Evolutionary conservation across 2,329 filamentous ascomycete species (phyloP).

Genomic region (Pseudogymnoascus pannorum): DNA sequence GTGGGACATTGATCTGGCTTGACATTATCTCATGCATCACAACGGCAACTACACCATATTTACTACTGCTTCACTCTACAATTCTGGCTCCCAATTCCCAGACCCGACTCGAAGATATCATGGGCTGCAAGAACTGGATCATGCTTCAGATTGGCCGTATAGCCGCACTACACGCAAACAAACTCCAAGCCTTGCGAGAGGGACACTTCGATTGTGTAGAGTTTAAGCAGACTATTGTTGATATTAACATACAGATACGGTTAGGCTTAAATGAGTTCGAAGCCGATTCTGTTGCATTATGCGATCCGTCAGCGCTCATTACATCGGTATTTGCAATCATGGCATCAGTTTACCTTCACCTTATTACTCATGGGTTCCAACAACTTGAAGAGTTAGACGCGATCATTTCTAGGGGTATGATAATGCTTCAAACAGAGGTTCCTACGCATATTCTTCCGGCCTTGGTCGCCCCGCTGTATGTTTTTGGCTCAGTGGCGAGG

Average conservation of each 20-base stretch:
- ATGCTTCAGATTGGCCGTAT: conserved; percentile 48
- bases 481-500: conserved; percentile 21
- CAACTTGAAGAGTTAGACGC: conserved; percentile 13
- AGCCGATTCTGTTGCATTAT: neutral
- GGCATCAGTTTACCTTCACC: conserved; percentile 23
- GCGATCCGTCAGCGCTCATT: conserved; percentile 14
- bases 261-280: conserved; percentile 16
- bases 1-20: conserved; percentile 40
- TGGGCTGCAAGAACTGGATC: conserved; percentile 52
- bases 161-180: conserved; percentile 47
- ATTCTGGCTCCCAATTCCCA: conserved; percentile 34
- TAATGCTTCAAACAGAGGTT: conserved; percentile 17
- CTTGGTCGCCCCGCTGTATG: conserved; percentile 22
- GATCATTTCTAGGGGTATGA: conserved; percentile 18
- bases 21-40: conserved; percentile 45
- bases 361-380: conserved; percentile 20
- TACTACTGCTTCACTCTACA: conserved; percentile 34
- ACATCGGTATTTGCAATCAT: conserved; percentile 21
- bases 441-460: conserved; percentile 16
- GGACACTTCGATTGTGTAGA: conserved; percentile 12
- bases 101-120: conserved; percentile 38
- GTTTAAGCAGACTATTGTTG: conserved; percentile 13
- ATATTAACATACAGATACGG: conserved; percentile 21
- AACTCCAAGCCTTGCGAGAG: conserved; percentile 37
- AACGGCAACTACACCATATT: conserved; percentile 35